phyloP scores from a whole-genome alignment of 2,329 filamentous ascomycete species.

The Paecilomyces sp. region DNA sequence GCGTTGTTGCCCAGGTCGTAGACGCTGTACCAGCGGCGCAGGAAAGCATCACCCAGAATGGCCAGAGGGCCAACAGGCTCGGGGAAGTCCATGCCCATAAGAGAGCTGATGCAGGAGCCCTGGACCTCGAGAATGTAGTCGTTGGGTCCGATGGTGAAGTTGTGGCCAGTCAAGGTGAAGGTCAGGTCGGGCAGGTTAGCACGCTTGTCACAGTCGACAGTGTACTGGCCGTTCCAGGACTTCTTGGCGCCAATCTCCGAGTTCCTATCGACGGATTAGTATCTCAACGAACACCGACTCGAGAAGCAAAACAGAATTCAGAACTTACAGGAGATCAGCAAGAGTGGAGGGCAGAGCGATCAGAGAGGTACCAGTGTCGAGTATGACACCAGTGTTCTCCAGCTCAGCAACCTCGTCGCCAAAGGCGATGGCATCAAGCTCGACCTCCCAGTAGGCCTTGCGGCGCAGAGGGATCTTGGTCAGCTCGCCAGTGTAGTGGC shows the following conservation, averaged over 20 bases:
- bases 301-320: neutral
- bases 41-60: constrained; percentile 69
- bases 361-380: constrained; percentile 96
- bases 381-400: constrained; percentile 89
- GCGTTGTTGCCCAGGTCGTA: constrained; percentile 88
- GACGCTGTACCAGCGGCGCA: constrained; percentile 67
- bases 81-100: constrained; percentile 92
- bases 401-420: constrained; percentile 81
- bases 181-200: constrained; percentile 80
- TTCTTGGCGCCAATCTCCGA: constrained; percentile 97
- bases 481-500: constrained; percentile 77
- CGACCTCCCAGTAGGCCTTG: constrained; percentile 99
- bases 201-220: constrained; percentile 79
- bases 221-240: constrained; percentile 94
- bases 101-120: constrained; percentile 92
- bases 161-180: constrained; percentile 82
- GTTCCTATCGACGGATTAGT: constrained; percentile 48
- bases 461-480: constrained; percentile 90
- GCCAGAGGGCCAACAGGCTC: constrained; percentile 83
- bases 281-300: neutral
- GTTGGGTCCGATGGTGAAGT: constrained; percentile 81
- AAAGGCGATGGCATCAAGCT: constrained; percentile 84
- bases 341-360: constrained; percentile 88
- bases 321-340: constrained; percentile 72
- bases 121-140: constrained; percentile 97